Evolutionary conservation across 2,329 filamentous ascomycete genomes (phyloP).

Genomic region (Rhexocercosporidium sp.): DNA sequence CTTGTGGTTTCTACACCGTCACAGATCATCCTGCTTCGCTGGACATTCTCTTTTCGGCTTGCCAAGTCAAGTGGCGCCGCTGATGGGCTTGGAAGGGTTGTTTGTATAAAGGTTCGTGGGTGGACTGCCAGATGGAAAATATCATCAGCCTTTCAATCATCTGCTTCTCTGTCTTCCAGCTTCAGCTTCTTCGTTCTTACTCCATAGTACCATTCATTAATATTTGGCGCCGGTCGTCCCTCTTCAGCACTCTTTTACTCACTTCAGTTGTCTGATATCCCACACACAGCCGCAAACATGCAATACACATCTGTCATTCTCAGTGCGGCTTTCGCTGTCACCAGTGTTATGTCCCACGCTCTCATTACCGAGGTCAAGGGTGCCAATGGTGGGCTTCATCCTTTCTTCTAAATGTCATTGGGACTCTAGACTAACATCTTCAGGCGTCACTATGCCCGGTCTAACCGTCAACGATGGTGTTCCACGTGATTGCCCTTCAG

Average conservation of each 20-base stretch:
- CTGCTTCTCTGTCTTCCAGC: slow-evolving; percentile 6
- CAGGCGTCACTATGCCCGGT: slow-evolving; percentile 27
- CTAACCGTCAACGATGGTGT: slow-evolving; percentile 64
- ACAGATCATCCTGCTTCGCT: slow-evolving; percentile 10
- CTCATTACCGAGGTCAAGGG: slow-evolving; percentile 59
- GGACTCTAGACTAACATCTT: neutral
- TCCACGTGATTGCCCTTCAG: slow-evolving; percentile 68
- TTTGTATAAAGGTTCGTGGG: slow-evolving; percentile 7
- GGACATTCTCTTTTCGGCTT: neutral
- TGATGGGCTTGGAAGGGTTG: neutral
- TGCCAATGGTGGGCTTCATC: slow-evolving; percentile 53
- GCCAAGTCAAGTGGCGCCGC: slow-evolving; percentile 1
- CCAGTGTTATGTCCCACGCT: slow-evolving; percentile 58
- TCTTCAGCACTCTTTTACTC: slow-evolving; percentile 9
- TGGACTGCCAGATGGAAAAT: slow-evolving; percentile 1
- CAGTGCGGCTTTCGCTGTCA: slow-evolving; percentile 48
- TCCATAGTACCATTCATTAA: slow-evolving; percentile 12
- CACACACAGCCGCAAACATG: slow-evolving; percentile 43
- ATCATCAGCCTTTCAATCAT: slow-evolving; percentile 16
- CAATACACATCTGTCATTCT: slow-evolving; percentile 50
- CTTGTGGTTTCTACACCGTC: slow-evolving; percentile 10
- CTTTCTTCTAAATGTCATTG: neutral
- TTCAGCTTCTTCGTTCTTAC: neutral
- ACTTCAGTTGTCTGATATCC: slow-evolving; percentile 12
- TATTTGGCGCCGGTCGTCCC: slow-evolving; percentile 8